Conservation (phyloP, 345 rosid genomes). For the Eucalyptus victrix region DNA sequence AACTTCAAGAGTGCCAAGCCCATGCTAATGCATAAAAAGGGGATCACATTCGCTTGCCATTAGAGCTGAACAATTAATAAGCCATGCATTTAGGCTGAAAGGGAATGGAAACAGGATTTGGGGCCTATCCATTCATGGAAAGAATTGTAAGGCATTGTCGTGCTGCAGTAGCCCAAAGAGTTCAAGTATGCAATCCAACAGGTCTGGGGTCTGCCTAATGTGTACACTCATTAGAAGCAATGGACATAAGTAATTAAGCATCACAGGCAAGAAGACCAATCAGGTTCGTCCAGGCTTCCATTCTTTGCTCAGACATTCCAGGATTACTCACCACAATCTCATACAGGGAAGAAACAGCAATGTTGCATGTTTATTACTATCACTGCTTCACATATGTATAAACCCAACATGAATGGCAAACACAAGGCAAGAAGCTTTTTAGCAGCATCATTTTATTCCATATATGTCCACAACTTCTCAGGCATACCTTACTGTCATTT, state of each 20-base stretch:
- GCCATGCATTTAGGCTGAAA: not conserved
- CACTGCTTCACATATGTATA: not conserved
- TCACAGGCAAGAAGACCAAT: not conserved
- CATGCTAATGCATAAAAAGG: not conserved
- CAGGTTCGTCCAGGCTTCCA: not conserved
- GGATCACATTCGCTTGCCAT: not conserved
- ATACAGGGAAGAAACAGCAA: not conserved
- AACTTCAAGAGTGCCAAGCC: not conserved
- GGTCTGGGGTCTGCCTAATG: not conserved
- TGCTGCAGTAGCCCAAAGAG: not conserved
- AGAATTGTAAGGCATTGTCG: not conserved
- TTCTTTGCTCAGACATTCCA: not conserved
- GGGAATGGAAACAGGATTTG: not conserved
- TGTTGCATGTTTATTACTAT: not conserved
- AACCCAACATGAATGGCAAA: not conserved
- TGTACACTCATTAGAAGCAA: not conserved
- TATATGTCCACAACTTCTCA: not conserved
- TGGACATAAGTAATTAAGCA: not conserved
- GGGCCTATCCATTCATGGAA: not conserved
- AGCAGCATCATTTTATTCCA: not conserved
- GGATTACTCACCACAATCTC: not conserved
- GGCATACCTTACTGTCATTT: constrained; percentile 54
- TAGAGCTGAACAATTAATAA: not conserved
- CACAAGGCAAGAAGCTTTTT: not conserved
- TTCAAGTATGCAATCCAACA: not conserved